Evolutionary conservation across 139 green algal species (phyloP).

Genomic region (Medakamo hakoo): DNA sequence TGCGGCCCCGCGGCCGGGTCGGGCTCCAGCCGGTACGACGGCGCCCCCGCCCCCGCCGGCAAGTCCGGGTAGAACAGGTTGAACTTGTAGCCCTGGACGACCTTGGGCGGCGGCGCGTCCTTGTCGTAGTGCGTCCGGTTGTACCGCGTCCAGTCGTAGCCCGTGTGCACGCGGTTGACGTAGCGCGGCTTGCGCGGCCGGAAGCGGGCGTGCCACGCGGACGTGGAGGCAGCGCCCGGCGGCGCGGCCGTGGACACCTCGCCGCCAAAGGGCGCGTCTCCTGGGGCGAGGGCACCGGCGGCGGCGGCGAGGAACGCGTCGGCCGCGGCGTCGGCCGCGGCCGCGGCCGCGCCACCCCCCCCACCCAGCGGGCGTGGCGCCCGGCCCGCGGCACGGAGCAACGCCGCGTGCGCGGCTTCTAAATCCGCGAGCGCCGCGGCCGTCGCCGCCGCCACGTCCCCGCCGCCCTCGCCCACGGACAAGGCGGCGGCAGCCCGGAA

Average conservation of each 20-base stretch:
- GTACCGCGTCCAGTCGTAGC: constrained; percentile 99
- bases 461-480: neutral
- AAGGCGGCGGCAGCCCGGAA: no score
- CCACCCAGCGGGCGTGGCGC: constrained; percentile 11
- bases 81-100: constrained; percentile 93
- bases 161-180: constrained; percentile 94
- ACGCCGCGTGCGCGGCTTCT: neutral
- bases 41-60: constrained; percentile 58
- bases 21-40: constrained; percentile 40
- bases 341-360: constrained; percentile 15
- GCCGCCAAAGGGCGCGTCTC: constrained; percentile 51
- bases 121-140: constrained; percentile 99
- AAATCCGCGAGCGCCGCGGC: constrained; percentile 11
- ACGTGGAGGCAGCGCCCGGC: constrained; percentile 50
- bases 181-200: constrained; percentile 93
- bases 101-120: constrained; percentile 97
- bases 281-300: constrained; percentile 32
- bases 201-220: constrained; percentile 99
- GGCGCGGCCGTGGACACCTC: constrained; percentile 47
- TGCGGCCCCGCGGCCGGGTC: constrained; percentile 46
- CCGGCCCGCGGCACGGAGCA: constrained; percentile 10
- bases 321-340: constrained; percentile 2
- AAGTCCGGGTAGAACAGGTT: constrained; percentile 99
- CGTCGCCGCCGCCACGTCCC: constrained; percentile 20
- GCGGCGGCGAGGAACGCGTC: constrained; percentile 15